A percentile compares a stretch with the other conserved stretches of the same genome.
Evolutionary conservation across 2,329 filamentous ascomycete species (phyloP).

Genomic region (Sporothrix globosa): DNA sequence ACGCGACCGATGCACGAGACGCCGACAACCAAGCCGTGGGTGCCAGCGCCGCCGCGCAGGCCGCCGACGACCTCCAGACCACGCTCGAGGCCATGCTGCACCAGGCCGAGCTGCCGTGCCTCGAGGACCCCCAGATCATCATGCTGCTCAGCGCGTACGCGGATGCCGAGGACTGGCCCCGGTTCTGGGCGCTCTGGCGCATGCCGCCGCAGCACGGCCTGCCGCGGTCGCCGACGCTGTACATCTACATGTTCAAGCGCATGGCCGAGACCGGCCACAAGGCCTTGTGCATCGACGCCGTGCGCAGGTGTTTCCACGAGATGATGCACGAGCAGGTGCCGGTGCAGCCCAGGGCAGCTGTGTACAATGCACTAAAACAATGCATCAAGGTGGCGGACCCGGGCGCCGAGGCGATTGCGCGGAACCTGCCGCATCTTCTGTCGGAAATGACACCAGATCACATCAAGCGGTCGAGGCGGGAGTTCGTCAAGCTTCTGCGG

Average conservation of each 20-base stretch:
- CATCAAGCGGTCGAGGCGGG: slow-evolving; percentile 12
- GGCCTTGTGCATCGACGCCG: slow-evolving; percentile 50
- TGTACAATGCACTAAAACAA: slow-evolving; percentile 55
- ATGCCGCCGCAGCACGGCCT: slow-evolving; percentile 55
- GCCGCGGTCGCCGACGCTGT: slow-evolving; percentile 57
- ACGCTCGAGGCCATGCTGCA: slow-evolving; percentile 53
- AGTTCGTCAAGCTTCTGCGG: slow-evolving; percentile 33
- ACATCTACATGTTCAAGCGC: slow-evolving; percentile 56
- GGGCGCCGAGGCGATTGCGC: slow-evolving; percentile 46
- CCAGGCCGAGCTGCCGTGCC: slow-evolving; percentile 46
- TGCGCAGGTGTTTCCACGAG: slow-evolving; percentile 60
- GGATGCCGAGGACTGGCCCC: slow-evolving; percentile 53
- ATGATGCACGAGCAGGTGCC: slow-evolving; percentile 60
- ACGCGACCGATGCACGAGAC: neutral
- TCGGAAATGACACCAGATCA: neutral
- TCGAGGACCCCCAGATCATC: slow-evolving; percentile 45
- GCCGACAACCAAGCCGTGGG: neutral
- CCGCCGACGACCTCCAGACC: slow-evolving; percentile 46
- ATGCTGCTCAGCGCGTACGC: slow-evolving; percentile 54
- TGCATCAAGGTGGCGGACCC: slow-evolving; percentile 63
- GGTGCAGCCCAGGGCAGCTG: slow-evolving; percentile 49
- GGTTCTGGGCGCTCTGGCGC: slow-evolving; percentile 65
- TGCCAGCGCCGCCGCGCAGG: neutral
- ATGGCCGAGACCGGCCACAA: slow-evolving; percentile 52
- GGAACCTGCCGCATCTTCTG: slow-evolving; percentile 29